Conservation (phyloP, 768 basidiomycete genomes). For the Gloeophyllum trabeum region DNA sequence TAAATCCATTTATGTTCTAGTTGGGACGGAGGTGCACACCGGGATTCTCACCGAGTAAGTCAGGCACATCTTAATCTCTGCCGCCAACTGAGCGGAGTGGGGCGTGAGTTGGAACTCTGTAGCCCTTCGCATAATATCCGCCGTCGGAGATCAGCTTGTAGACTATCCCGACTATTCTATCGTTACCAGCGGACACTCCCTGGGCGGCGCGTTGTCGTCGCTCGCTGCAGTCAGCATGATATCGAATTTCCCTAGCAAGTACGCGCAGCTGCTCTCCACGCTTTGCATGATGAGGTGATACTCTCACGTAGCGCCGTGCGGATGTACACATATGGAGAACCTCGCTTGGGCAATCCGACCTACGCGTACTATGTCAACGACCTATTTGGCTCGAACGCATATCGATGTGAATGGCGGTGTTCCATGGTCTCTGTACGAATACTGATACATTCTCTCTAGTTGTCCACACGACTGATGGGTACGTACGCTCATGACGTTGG, state of each 20-base stretch:
- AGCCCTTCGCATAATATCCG: conserved; percentile 24
- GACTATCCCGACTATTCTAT: conserved; percentile 26
- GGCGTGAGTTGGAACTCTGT: conserved; percentile 37
- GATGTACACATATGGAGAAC: conserved; percentile 38
- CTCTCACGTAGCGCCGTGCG: conserved; percentile 7
- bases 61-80: neutral
- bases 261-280: conserved; percentile 4
- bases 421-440: neutral
- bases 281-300: neutral
- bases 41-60: conserved; percentile 40
- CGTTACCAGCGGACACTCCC: conserved; percentile 39
- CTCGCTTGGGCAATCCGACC: conserved; percentile 12
- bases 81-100: neutral
- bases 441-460: conserved; percentile 18
- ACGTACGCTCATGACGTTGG: neutral
- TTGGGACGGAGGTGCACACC: conserved; percentile 30
- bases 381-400: neutral
- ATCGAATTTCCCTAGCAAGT: conserved; percentile 27
- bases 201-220: conserved; percentile 40
- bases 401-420: neutral
- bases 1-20: conserved; percentile 12
- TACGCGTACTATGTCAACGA: neutral
- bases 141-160: conserved; percentile 23
- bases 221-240: conserved; percentile 34
- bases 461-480: conserved; percentile 42